Conservation (phyloP, 176 grass and related monocot species). For the Oropetium thomaeum region DNA sequence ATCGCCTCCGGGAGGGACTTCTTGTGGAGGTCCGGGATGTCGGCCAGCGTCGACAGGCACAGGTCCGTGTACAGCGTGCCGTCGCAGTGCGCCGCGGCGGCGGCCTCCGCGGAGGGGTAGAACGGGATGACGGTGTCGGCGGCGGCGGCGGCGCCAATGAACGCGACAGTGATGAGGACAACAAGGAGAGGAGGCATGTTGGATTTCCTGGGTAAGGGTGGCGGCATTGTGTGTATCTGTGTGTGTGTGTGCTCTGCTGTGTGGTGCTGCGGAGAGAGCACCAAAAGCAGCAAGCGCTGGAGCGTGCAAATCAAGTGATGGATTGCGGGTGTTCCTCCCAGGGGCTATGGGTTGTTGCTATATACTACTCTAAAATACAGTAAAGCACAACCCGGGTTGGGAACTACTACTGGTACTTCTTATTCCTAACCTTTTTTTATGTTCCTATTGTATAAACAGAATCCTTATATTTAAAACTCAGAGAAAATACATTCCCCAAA, state of each 20-base stretch:
- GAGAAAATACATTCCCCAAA: too few relatives aligned
- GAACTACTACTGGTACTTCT: too few relatives aligned
- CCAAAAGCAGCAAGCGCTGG: not conserved
- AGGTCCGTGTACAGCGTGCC: constrained; percentile 73
- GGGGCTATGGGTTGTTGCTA: too few relatives aligned
- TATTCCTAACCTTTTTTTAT: too few relatives aligned
- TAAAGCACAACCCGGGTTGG: too few relatives aligned
- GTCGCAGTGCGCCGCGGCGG: constrained; percentile 52
- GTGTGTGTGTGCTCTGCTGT: not conserved
- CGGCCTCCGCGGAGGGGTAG: constrained; percentile 36
- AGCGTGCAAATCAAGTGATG: not conserved
- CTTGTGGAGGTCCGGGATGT: constrained; percentile 49
- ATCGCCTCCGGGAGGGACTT: constrained; percentile 66
- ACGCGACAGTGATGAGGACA: constrained; percentile 21
- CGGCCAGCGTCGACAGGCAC: constrained; percentile 60
- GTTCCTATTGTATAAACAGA: too few relatives aligned
- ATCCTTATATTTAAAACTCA: too few relatives aligned
- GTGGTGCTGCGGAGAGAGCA: not conserved
- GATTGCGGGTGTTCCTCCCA: not conserved
- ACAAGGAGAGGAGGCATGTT: constrained; percentile 16
- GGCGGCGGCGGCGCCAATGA: not conserved
- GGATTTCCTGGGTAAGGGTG: constrained; percentile 7
- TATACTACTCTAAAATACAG: too few relatives aligned
- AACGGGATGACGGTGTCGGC: constrained; percentile 20
- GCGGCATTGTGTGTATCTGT: constrained; percentile 26